Evolutionary conservation across 164 flowering plant genomes (phyloP), one percentile per base, ranked within the genome.

Genomic region (Vitis labrusca): DNA sequence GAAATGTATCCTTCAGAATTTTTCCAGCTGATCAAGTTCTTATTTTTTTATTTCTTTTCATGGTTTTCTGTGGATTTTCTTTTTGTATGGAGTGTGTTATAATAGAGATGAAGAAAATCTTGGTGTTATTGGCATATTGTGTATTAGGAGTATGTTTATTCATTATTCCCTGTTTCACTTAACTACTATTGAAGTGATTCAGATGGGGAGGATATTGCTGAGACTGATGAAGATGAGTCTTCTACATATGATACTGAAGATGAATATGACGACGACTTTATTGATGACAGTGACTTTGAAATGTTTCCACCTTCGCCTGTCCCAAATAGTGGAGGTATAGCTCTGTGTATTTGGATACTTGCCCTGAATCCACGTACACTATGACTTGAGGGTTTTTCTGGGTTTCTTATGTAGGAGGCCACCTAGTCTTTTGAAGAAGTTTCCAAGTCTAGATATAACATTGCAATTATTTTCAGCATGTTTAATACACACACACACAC

Each of bases 291-390:
- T 69, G 87, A 80, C 63, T 15, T 82, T 61, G 78, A 74, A 17
- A 60, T 80, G 77, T 81, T 70, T 52, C 75, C 81, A 11, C 51
- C 85, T 60, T 84, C 94, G 5, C 77, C 83, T 70, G 79, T 71
- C 17, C 88, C 68, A 23, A 90, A 87, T 8, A 89, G 91, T 74
- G 94, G 97, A 86, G 98, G 99, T 95, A 89, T 29, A 16, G 3
- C 32, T 60, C 50, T 71, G 19, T 14, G 49, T 9, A 16, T 51
- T 63, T 52, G 59, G 55, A 15, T 17, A 50, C 2, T 7, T 29
- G n/a, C 48, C n/a, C 3, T 17, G 17, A 5, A 37, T 37, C 44
- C 44, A 37, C 44, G 0, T 6, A 37, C 44, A 0, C 44, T 37
- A 37, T 6, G 44, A 37, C 7, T 37, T 37, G 44, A 37, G 44